Conservation (phyloP, 208 protist genomes). For the Acanthamoeba culbertsoni region DNA sequence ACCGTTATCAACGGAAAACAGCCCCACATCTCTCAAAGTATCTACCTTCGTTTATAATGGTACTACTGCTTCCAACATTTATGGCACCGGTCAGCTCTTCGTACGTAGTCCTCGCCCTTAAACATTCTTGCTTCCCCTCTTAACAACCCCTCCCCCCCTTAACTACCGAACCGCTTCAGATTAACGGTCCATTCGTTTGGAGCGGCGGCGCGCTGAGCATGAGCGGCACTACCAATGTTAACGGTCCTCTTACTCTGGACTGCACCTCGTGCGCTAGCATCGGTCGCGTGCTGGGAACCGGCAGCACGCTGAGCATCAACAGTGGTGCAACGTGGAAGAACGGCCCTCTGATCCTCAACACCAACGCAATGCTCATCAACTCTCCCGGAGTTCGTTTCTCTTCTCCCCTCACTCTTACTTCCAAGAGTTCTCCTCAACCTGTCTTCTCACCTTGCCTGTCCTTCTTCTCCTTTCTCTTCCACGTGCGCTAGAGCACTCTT, state of each 20-base stretch:
- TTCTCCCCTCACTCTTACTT: not conserved
- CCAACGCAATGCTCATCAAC: not conserved
- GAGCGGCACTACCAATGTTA: not conserved
- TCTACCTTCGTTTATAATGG: not conserved
- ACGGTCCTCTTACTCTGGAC: not conserved
- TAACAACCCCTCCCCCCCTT: not conserved
- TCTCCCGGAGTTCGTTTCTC: not conserved
- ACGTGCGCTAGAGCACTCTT: not conserved
- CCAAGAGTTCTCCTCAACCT: not conserved
- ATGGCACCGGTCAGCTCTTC: not conserved
- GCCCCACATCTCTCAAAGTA: not conserved
- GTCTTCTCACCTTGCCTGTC: not conserved
- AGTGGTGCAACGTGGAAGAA: not conserved
- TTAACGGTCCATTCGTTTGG: not conserved
- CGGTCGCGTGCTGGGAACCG: not conserved
- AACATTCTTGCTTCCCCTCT: not conserved
- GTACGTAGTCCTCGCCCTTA: not conserved
- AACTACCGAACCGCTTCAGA: not conserved
- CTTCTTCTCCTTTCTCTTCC: not conserved
- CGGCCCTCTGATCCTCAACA: not conserved
- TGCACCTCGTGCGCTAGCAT: not conserved
- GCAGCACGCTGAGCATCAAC: conserved; percentile 18
- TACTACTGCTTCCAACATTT: not conserved
- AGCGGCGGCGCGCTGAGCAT: not conserved
- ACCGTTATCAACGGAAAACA: no score